phyloP scores from a whole-genome alignment of 1,139 yeast species.

The Kodamaea fungicola region DNA sequence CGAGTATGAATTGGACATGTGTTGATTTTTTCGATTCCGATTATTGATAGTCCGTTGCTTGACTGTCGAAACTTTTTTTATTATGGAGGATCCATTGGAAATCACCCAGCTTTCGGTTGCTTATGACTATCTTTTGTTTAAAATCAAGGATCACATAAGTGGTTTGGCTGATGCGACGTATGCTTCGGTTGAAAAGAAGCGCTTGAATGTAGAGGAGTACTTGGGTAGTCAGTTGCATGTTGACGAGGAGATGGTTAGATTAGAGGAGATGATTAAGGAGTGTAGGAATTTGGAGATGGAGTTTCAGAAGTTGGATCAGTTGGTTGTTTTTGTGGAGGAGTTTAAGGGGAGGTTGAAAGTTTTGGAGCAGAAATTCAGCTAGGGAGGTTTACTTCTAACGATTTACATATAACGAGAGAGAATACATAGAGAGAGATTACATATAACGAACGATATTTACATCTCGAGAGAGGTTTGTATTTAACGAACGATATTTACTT shows the following conservation, averaged over 20 bases:
- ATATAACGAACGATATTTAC: too few relatives aligned
- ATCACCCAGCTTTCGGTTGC: conserved; percentile 55
- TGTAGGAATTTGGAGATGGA: conserved; percentile 61
- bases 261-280: conserved; percentile 39
- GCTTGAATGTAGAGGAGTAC: conserved; percentile 30
- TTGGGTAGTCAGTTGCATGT: conserved; percentile 34
- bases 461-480: too few relatives aligned
- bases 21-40: too few relatives aligned
- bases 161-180: conserved; percentile 36
- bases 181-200: conserved; percentile 26
- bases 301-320: conserved; percentile 66
- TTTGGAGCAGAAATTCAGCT: conserved; percentile 22
- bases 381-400: too few relatives aligned
- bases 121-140: conserved; percentile 61
- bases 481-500: too few relatives aligned
- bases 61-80: neutral
- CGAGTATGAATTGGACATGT: conserved; percentile 33
- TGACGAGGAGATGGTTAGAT: conserved; percentile 40
- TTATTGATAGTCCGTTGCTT: too few relatives aligned
- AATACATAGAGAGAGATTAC: too few relatives aligned
- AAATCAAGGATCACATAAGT: conserved; percentile 52
- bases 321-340: conserved; percentile 45
- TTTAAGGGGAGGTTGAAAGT: conserved; percentile 28
- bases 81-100: conserved; percentile 52
- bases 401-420: too few relatives aligned